Evolutionary conservation across 257 asterid genomes (phyloP).

Genomic region (Eucommia ulmoides): DNA sequence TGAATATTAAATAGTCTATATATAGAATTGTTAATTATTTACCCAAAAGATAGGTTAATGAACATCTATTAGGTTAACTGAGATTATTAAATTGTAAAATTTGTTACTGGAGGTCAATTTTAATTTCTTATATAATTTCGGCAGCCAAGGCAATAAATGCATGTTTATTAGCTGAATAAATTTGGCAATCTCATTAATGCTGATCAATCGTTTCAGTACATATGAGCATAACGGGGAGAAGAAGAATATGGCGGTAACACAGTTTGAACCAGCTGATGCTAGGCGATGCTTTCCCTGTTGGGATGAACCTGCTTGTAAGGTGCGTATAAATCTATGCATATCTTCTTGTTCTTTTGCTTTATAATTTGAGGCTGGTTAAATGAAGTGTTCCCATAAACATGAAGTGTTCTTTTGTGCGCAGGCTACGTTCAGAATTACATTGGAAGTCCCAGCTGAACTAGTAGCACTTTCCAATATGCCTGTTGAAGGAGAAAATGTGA

Average conservation of each 20-base stretch:
- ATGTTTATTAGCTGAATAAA: too few species aligned
- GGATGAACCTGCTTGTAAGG: constrained; percentile 99
- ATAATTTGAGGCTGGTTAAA: too few species aligned
- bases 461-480: constrained; percentile 96
- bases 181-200: constrained; percentile 2
- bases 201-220: constrained; percentile 30
- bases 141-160: too few species aligned
- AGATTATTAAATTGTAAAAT: too few species aligned
- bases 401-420: too few species aligned
- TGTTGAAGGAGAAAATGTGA: constrained; percentile 44
- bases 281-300: constrained; percentile 96
- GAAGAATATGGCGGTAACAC: constrained; percentile 88
- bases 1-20: too few species aligned
- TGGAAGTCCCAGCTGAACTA: constrained; percentile 84
- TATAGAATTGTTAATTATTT: too few species aligned
- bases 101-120: too few species aligned
- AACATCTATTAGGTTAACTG: too few species aligned
- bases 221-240: constrained; percentile 67
- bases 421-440: constrained; percentile 85
- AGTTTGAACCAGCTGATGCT: constrained; percentile 99
- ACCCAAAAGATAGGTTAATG: too few species aligned
- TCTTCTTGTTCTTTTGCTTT: neutral
- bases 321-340: constrained; percentile 4
- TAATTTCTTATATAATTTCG: too few species aligned
- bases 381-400: too few species aligned